Percentiles rank a stretch among this genome's conserved stretches.
Evolutionary conservation across 371 early-diverging fungal genomes (phyloP).

Genomic region (Capillidium rhysosporum): DNA sequence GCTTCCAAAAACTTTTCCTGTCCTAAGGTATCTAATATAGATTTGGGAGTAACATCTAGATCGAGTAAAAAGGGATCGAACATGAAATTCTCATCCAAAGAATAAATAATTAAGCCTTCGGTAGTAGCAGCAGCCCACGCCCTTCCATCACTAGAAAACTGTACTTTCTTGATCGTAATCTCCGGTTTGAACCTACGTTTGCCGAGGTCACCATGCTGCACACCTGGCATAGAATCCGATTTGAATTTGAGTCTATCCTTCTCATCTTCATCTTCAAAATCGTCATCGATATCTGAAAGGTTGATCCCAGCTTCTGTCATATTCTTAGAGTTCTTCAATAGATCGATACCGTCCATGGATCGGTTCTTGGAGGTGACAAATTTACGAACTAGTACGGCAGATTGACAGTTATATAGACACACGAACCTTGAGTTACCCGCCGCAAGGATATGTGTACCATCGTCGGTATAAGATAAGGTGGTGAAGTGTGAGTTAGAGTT

Average conservation of each 20-base stretch:
- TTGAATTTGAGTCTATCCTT: constrained; percentile 69
- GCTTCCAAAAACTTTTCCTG: constrained; percentile 63
- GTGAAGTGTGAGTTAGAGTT: constrained; percentile 75
- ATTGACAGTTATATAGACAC: constrained; percentile 78
- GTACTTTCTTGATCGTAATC: constrained; percentile 58
- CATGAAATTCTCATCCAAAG: constrained; percentile 68
- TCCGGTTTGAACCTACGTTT: constrained; percentile 53
- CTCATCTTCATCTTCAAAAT: constrained; percentile 39
- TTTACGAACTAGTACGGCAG: constrained; percentile 56
- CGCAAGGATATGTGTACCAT: constrained; percentile 74
- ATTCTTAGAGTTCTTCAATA: constrained; percentile 63
- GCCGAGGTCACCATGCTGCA: constrained; percentile 62
- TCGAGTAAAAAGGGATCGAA: constrained; percentile 97
- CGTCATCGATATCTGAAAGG: constrained; percentile 42
- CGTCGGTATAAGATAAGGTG: constrained; percentile 82
- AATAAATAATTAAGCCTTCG: constrained; percentile 84
- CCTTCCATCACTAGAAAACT: constrained; percentile 83
- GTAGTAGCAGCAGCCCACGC: constrained; percentile 94
- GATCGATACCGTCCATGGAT: constrained; percentile 80
- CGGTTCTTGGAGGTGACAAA: constrained; percentile 81
- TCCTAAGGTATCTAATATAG: constrained; percentile 42
- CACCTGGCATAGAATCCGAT: constrained; percentile 73
- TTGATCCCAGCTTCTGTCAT: constrained; percentile 90
- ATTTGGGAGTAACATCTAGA: constrained; percentile 80
- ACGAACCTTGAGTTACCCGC: constrained; percentile 89